phyloP scores from a whole-genome alignment of 768 basidiomycete species.

The Boletus rex-veris region DNA sequence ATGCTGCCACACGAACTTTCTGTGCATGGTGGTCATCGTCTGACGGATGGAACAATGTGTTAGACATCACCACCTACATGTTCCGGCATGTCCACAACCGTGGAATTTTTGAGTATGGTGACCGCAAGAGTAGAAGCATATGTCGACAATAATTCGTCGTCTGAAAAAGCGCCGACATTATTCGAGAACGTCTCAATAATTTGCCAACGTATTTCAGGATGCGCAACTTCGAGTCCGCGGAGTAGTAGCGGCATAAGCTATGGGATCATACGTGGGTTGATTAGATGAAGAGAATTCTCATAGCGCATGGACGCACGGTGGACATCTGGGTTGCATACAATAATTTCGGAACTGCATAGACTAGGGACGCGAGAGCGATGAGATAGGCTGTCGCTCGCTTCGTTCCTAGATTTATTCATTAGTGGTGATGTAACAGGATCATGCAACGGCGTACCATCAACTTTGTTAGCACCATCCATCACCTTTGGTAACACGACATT shows the following conservation, averaged over 20 bases:
- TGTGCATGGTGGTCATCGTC: slow-evolving; percentile 29
- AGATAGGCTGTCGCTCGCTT: slow-evolving; percentile 65
- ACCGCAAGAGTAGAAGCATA: slow-evolving; percentile 70
- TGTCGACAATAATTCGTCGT: slow-evolving; percentile 53
- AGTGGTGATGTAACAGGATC: not conserved
- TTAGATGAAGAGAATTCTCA: not conserved
- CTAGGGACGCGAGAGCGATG: slow-evolving; percentile 77
- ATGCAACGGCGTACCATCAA: slow-evolving; percentile 41
- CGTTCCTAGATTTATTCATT: slow-evolving; percentile 37
- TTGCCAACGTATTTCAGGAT: slow-evolving; percentile 68
- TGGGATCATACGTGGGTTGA: not conserved
- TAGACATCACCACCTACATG: slow-evolving; percentile 40
- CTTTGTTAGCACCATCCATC: slow-evolving; percentile 59
- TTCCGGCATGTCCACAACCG: slow-evolving; percentile 47
- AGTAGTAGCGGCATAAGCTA: slow-evolving; percentile 89
- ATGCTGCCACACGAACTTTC: slow-evolving; percentile 73
- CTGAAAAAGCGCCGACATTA: slow-evolving; percentile 58
- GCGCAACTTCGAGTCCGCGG: slow-evolving; percentile 76
- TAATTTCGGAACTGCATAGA: slow-evolving; percentile 75
- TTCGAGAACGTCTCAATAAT: slow-evolving; percentile 77
- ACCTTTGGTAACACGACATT: slow-evolving; percentile 68
- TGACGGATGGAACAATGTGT: not conserved
- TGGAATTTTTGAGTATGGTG: slow-evolving; percentile 66
- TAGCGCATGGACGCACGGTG: slow-evolving; percentile 36
- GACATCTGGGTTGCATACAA: slow-evolving; percentile 70